Conservation (phyloP, 257 asterid genomes). For the Voacanga thouarsii region DNA sequence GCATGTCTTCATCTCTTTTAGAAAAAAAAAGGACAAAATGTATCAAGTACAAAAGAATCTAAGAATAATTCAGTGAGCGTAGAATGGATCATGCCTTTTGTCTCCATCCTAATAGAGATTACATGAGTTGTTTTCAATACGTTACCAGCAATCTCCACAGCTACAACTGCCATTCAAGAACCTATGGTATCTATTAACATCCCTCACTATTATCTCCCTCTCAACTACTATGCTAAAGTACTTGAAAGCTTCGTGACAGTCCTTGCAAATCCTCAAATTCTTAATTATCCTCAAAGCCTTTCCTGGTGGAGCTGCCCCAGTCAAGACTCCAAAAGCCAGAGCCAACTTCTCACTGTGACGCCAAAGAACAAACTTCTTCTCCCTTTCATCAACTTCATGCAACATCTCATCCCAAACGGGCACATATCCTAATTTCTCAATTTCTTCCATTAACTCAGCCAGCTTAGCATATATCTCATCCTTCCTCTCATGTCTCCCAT, state of each 20-base stretch:
- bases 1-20: background rate
- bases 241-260: constrained; percentile 69
- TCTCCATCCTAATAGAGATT: background rate
- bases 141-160: constrained; percentile 68
- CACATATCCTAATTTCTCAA: constrained; percentile 63
- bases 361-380: constrained; percentile 52
- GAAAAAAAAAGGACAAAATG: background rate
- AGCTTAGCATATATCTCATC: constrained; percentile 61
- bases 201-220: constrained; percentile 73
- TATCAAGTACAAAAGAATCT: background rate
- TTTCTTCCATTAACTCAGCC: constrained; percentile 42
- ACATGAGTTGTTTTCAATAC: background rate
- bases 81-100: background rate
- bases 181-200: constrained; percentile 62
- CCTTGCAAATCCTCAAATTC: constrained; percentile 69
- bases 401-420: constrained; percentile 44
- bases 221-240: constrained; percentile 43
- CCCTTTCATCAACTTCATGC: constrained; percentile 47
- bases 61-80: background rate
- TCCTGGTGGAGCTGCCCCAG: constrained; percentile 56
- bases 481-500: constrained; percentile 45
- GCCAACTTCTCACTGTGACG: constrained; percentile 75
- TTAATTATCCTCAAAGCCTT: constrained; percentile 64
- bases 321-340: constrained; percentile 61
- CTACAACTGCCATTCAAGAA: constrained; percentile 64